These are phyloP conservation scores for Luzula sylvatica DNA, from an alignment of 176 grass and related monocot genomes.

Conservation along the genomic window DNA sequence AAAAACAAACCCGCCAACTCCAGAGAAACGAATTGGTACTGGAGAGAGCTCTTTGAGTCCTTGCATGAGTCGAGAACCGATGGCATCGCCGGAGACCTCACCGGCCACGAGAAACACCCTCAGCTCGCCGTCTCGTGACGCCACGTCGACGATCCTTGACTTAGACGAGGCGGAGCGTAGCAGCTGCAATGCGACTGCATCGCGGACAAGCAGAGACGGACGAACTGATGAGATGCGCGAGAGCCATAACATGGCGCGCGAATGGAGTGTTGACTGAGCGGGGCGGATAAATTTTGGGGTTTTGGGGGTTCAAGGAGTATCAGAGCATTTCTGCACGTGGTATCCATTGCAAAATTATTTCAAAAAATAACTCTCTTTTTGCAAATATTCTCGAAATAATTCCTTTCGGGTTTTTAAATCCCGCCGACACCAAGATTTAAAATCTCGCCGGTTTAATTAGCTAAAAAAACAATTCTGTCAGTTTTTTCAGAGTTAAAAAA, in stretches of 20 bases:
- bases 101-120: constrained; percentile 86
- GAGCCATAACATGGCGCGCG: background rate
- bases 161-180: constrained; percentile 14
- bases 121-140: constrained; percentile 63
- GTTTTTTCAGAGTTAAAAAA: too few species aligned
- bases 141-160: constrained; percentile 41
- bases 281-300: too few species aligned
- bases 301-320: too few species aligned
- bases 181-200: background rate
- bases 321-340: too few species aligned
- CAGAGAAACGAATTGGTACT: constrained; percentile 55
- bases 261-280: background rate
- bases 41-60: constrained; percentile 62
- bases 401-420: too few species aligned
- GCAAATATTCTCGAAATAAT: too few species aligned
- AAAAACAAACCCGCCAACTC: constrained; percentile 55
- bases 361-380: too few species aligned
- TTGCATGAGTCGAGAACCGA: constrained; percentile 77
- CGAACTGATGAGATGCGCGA: background rate
- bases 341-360: too few species aligned
- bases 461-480: too few species aligned
- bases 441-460: too few species aligned
- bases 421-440: too few species aligned
- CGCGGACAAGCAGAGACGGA: background rate
- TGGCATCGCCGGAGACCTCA: constrained; percentile 86